Conservation (phyloP, 108 stramenopile species). For the Conticribra guillardii region DNA sequence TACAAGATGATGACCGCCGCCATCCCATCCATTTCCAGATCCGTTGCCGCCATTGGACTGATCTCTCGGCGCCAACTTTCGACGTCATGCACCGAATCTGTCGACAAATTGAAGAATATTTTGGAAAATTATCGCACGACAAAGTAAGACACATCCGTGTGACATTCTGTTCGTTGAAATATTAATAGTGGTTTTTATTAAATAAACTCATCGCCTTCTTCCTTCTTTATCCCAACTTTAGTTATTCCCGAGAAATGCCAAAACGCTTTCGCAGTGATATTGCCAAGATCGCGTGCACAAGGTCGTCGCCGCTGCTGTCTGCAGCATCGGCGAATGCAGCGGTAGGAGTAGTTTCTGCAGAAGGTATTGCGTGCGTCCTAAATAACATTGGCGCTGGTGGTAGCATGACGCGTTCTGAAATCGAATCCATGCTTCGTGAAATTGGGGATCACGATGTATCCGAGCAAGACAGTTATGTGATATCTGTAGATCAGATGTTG, state of each 20-base stretch:
- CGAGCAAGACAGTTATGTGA: constrained; percentile 11
- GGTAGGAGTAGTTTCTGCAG: constrained; percentile 33
- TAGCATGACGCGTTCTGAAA: constrained; percentile 43
- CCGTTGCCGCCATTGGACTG: too few species aligned
- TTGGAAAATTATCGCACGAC: constrained; percentile 56
- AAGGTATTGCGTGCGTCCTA: constrained; percentile 52
- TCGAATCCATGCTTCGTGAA: constrained; percentile 55
- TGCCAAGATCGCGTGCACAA: constrained; percentile 42
- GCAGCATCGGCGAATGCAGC: not conserved
- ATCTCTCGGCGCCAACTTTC: constrained; percentile 25
- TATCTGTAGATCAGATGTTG: constrained; percentile 26
- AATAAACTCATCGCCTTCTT: not conserved
- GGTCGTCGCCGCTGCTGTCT: not conserved
- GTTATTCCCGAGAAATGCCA: constrained; percentile 56
- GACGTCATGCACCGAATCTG: constrained; percentile 3
- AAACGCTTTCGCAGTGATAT: constrained; percentile 62
- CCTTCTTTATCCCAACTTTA: constrained; percentile 1
- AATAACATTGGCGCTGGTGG: constrained; percentile 54
- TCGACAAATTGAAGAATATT: constrained; percentile 42
- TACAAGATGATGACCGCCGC: too few species aligned
- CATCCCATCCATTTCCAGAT: too few species aligned
- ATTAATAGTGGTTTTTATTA: not conserved
- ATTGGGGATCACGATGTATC: constrained; percentile 20
- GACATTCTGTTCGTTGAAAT: not conserved
- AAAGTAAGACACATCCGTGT: constrained; percentile 44